Evolutionary conservation across 2,329 filamentous ascomycete genomes (phyloP).

Genomic region (Chrysoporthe deuterocubensis): DNA sequence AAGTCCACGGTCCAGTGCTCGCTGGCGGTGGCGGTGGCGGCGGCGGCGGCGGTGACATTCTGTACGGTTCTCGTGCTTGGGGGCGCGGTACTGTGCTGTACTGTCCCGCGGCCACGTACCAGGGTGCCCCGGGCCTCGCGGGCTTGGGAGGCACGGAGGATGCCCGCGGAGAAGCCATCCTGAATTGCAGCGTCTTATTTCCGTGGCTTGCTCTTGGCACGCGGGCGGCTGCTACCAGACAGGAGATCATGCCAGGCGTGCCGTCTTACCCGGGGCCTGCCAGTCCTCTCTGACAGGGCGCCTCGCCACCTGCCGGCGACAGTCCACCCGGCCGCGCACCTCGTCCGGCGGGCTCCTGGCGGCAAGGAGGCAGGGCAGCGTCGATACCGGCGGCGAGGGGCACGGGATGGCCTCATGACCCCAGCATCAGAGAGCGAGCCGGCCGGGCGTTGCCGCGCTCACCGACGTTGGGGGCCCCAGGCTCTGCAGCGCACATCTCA

Average conservation of each 20-base stretch:
- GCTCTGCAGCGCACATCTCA: not conserved
- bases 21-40: no score
- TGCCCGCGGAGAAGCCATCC: not conserved
- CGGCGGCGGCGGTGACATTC: no score
- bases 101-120: not conserved
- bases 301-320: not conserved
- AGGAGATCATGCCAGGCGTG: constrained; percentile 1
- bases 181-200: not conserved
- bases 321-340: not conserved
- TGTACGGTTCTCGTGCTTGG: no score
- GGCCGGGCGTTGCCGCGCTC: no score
- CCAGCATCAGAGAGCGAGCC: no score
- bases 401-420: no score
- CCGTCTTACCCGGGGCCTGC: constrained; percentile 10
- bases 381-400: no score
- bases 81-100: no score
- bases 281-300: not conserved
- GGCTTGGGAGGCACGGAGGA: not conserved
- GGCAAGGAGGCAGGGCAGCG: not conserved
- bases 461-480: not conserved
- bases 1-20: no score
- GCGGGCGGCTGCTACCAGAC: not conserved
- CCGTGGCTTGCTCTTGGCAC: constrained; percentile 9
- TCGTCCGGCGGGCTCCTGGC: constrained; percentile 6
- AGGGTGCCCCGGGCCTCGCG: not conserved